Percentiles rank a stretch among this genome's conserved stretches.
Evolutionary conservation across 2,329 filamentous ascomycete species (phyloP).

Genomic region (Nemania sp.): DNA sequence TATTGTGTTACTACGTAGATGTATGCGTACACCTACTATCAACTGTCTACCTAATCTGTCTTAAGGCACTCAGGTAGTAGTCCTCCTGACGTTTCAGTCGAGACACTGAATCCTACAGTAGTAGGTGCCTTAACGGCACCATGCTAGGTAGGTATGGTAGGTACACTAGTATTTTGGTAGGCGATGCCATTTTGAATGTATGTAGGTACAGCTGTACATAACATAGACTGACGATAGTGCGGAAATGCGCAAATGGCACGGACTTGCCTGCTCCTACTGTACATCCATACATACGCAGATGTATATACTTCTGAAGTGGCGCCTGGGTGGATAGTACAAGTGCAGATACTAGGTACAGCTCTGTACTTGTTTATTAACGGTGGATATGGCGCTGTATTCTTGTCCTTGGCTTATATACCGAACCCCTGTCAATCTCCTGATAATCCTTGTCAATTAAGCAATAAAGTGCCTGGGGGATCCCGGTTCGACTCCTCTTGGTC

Average conservation of each 20-base stretch:
- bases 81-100: constrained; percentile 37
- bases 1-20: not conserved
- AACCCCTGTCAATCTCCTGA: constrained; percentile 37
- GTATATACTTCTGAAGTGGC: not conserved
- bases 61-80: constrained; percentile 1
- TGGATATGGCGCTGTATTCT: constrained; percentile 6
- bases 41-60: not conserved
- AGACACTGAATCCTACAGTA: constrained; percentile 12
- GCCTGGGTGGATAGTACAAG: not conserved
- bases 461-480: constrained; percentile 33
- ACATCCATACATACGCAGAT: too few relatives aligned
- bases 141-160: not conserved
- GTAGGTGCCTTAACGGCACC: not conserved
- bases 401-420: constrained; percentile 13
- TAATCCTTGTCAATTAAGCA: constrained; percentile 33
- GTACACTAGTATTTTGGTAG: too few relatives aligned
- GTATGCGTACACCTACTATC: too few relatives aligned
- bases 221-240: too few relatives aligned
- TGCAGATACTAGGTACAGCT: not conserved
- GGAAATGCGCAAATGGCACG: too few relatives aligned
- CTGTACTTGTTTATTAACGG: not conserved
- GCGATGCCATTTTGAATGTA: too few relatives aligned
- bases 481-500: constrained; percentile 29
- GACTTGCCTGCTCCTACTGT: too few relatives aligned
- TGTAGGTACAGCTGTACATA: too few relatives aligned